Base-by-base conservation (phyloP, 352 stramenopile species). In the Pythium scleroteichum region DNA sequence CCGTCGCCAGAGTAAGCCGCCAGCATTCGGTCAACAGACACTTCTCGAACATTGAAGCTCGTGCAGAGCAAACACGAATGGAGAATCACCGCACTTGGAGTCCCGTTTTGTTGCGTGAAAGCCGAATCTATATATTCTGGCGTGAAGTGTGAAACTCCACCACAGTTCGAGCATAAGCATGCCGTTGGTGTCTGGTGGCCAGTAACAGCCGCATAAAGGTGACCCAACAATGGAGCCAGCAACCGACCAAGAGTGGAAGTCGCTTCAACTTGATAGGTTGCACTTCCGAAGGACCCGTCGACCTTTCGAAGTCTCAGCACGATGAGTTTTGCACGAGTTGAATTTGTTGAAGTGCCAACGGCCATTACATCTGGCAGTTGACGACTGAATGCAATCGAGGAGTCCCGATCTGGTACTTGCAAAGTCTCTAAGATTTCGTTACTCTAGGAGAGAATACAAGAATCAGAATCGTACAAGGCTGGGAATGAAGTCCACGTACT, bases 11-110 rank as follows among this genome's bases (percentile, higher is more conserved):
- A 61, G 62, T 79, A 88, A 20, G 83, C 60, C 19, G 64, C 65
- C 14, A 78, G 45, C 49, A 94, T 71, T 23, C 79, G 81, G 26
- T 91, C 85, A 29, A 71, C 73, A 9, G 73, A 72, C 33, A 75
- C 59, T 54, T 94, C 85, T 8, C 85, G 81, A 3, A 92, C 78
- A 45, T 94, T 92, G 60, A 65, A 71, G 45, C 81, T 93, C 20
- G 62, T 74, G 49, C 85, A 94, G 5, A 94, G 51, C 54, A 90
- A 64, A 33, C 85, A 94, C 22, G 73, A 67, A 55, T 79, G 82
- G 5, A 93, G 59, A n/a, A 73, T 53, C 35, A 86, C 49, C 8
- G 61, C 40, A 24, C 48, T 17, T 3, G 8, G 10, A 14, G 20
- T 38, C 3, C 24, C 19, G 17, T 23, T 19, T n/a, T 26, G 4